phyloP scores from a whole-genome alignment of 2,329 filamentous ascomycete species.

The Xylariaceae sp. region DNA sequence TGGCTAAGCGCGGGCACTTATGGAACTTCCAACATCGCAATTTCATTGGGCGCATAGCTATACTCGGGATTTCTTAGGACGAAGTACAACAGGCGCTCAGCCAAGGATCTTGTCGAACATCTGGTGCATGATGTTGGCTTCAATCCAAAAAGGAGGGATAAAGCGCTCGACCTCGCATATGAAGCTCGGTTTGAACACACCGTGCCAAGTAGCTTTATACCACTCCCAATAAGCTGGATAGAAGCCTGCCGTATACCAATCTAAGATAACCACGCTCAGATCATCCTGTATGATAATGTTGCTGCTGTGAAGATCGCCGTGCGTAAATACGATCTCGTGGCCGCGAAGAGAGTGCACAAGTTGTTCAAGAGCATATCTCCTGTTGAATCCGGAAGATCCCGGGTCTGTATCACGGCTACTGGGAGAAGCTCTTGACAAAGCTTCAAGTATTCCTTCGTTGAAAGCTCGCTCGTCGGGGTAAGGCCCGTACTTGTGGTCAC shows the following conservation, averaged over 20 bases:
- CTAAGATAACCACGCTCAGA: conserved; percentile 6
- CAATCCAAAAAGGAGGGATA: conserved; percentile 13
- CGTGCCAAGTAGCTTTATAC: conserved; percentile 12
- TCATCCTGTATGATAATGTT: conserved; percentile 11
- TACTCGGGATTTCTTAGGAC: not conserved
- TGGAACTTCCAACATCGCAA: too few species aligned
- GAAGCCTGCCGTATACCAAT: conserved; percentile 10
- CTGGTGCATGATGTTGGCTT: conserved; percentile 12
- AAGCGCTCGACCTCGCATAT: conserved; percentile 12
- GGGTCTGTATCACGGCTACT: conserved; percentile 2
- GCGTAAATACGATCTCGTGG: conserved; percentile 4
- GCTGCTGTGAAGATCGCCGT: conserved; percentile 7
- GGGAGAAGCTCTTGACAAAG: conserved; percentile 5
- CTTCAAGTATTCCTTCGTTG: conserved; percentile 8
- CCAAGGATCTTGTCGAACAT: conserved; percentile 6
- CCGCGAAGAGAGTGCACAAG: too few species aligned
- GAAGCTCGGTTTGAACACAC: conserved; percentile 9
- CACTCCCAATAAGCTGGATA: conserved; percentile 13
- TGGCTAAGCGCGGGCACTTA: too few species aligned
- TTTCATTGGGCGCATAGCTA: not conserved
- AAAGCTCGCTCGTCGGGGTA: conserved; percentile 7
- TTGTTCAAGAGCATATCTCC: conserved; percentile 1
- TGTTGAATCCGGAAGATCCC: conserved; percentile 5
- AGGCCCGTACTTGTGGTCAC: conserved; percentile 8
- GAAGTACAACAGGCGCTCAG: not conserved